Conservation (phyloP, 2,329 filamentous ascomycete species). For the Claviceps humidiphila region DNA sequence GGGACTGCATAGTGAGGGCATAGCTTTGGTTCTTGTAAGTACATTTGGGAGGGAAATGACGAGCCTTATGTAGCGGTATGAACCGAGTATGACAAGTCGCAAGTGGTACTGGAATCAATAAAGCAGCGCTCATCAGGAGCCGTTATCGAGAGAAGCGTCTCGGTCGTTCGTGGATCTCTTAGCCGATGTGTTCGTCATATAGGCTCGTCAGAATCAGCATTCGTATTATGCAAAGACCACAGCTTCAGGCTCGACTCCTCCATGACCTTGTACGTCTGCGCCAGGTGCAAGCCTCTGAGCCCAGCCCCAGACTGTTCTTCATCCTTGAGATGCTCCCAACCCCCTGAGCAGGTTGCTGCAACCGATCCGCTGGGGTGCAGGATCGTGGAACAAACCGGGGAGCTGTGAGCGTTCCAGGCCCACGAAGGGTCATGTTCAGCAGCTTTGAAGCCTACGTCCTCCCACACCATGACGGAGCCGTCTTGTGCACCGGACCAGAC, state of each 20-base stretch:
- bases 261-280: not conserved
- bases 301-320: not conserved
- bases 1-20: not conserved
- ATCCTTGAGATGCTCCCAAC: slow-evolving; percentile 27
- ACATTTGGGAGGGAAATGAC: not conserved
- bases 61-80: not conserved
- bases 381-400: slow-evolving; percentile 35
- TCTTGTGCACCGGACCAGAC: slow-evolving; percentile 47
- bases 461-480: slow-evolving; percentile 45
- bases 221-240: slow-evolving; percentile 2
- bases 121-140: not conserved
- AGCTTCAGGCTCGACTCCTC: slow-evolving; percentile 7
- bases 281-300: not conserved
- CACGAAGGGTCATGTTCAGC: slow-evolving; percentile 33
- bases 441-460: slow-evolving; percentile 35
- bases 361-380: slow-evolving; percentile 43
- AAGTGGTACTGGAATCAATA: not conserved
- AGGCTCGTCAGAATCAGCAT: not conserved
- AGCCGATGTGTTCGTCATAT: not conserved
- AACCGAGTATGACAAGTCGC: not conserved
- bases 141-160: not conserved
- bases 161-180: not conserved
- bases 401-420: slow-evolving; percentile 34
- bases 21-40: not conserved
- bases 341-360: slow-evolving; percentile 42